Base-by-base conservation (phyloP, 805 yeast species). In the Priceomyces castillae region DNA sequence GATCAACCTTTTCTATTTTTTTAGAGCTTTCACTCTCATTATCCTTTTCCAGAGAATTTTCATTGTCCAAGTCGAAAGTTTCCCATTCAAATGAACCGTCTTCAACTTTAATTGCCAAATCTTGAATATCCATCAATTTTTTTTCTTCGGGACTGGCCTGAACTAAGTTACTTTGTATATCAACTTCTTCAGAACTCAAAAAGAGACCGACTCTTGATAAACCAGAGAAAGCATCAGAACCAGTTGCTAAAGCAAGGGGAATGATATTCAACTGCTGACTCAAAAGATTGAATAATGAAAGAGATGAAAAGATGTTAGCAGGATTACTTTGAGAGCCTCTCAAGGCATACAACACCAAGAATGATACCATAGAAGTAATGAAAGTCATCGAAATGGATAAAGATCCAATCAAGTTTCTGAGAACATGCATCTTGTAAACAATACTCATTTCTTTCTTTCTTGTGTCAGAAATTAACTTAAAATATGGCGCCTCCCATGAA, bases 401-500 rank as follows among this genome's bases (percentile, higher is more conserved):
- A 1, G 96, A 83, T 42, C 83, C 78, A 28, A 62, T 53, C 37
- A 84, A 61, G 52, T 79, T 86, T 59, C 90, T 79, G 22, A 79
- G 59, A 34, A 81, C 69, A 55, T 86, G 90, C 71, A 88, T 77
- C 41, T 65, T 69, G 48, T 81, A 74, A 46, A 90, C 75, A 40
- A 71, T 68, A 3, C 56, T 52, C 76, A 86, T 81, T 64, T 90
- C 97, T 16, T 67, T 57, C 0, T 58, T 54, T 59, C 97, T 77
- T 20, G 78, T 70, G 10, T 69, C 73, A 12, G 78, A 56, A 28
- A 90, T 75, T 41, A 74, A 67, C 7, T 73, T 61, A 42, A 73
- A 73, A 59, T 88, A 90, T 0, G 97, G 90, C 25, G 72, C 73
- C 64, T 90, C 97, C 97, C 97, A 90, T 1, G 95, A 86, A 60